These are phyloP conservation scores for Verticillium klebahnii DNA, from an alignment of 2,329 filamentous ascomycete species.

Conservation along the genomic window DNA sequence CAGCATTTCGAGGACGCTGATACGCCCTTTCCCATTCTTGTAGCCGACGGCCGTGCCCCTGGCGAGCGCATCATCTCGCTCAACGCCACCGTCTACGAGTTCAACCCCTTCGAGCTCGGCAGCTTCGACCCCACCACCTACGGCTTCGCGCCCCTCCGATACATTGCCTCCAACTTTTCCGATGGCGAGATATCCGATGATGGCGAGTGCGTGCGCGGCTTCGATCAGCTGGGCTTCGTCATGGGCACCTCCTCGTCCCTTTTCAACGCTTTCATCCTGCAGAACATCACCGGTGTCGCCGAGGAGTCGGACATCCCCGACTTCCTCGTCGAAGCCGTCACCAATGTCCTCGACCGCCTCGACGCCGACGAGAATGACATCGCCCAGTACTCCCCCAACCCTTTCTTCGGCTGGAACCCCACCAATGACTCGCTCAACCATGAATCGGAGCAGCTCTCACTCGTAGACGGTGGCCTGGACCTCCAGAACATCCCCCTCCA, in stretches of 20 bases:
- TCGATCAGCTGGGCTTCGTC: slow-evolving; percentile 74
- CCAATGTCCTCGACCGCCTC: slow-evolving; percentile 47
- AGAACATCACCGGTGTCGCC: slow-evolving; percentile 26
- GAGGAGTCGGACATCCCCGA: slow-evolving; percentile 20
- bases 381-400: slow-evolving; percentile 63
- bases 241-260: slow-evolving; percentile 79
- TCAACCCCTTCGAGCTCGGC: slow-evolving; percentile 63
- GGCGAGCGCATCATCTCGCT: slow-evolving; percentile 36
- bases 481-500: slow-evolving; percentile 75
- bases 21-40: slow-evolving; percentile 44
- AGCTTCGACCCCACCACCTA: slow-evolving; percentile 55
- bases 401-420: slow-evolving; percentile 43
- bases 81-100: slow-evolving; percentile 61
- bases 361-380: slow-evolving; percentile 66
- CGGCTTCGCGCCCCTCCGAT: slow-evolving; percentile 56
- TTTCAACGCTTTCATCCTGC: slow-evolving; percentile 77
- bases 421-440: slow-evolving; percentile 32
- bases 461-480: slow-evolving; percentile 79
- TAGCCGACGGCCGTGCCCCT: slow-evolving; percentile 43
- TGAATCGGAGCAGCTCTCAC: slow-evolving; percentile 52
- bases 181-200: slow-evolving; percentile 41
- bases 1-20: slow-evolving; percentile 35
- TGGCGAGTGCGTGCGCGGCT: slow-evolving; percentile 51
- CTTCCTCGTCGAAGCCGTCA: slow-evolving; percentile 38
- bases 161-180: slow-evolving; percentile 54